These are phyloP conservation scores for Dicorynia guianensis DNA, from an alignment of 306 rosid species.

Conservation along the genomic window DNA sequence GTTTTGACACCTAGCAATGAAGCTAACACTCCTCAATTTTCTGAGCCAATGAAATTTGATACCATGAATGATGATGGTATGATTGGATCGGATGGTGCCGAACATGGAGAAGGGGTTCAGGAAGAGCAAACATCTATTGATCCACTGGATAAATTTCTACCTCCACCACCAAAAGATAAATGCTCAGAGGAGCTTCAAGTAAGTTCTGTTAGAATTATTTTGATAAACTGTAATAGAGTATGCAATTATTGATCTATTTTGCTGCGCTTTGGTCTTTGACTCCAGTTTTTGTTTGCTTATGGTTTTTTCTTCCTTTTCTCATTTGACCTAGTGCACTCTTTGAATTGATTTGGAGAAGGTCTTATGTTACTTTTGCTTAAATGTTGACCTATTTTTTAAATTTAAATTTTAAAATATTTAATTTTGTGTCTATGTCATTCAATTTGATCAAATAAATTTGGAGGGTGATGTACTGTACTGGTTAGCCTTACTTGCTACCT, in stretches of 20 bases:
- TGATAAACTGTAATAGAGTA: constrained; percentile 13
- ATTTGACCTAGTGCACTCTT: constrained; percentile 18
- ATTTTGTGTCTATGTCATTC: no score
- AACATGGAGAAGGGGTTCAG: constrained; percentile 50
- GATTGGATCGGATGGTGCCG: constrained; percentile 59
- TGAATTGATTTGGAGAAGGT: neutral
- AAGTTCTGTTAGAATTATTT: constrained; percentile 46
- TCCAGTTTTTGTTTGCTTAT: neutral
- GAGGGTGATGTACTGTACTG: neutral
- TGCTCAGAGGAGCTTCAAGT: constrained; percentile 92
- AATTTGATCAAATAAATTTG: neutral
- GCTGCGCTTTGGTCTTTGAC: constrained; percentile 21
- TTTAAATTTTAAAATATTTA: no score
- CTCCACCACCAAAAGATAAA: constrained; percentile 72
- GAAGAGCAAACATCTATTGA: constrained; percentile 58
- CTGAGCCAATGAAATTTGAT: constrained; percentile 62
- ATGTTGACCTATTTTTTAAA: no score
- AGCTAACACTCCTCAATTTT: constrained; percentile 57
- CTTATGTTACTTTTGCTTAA: neutral
- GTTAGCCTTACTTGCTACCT: neutral
- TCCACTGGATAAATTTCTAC: constrained; percentile 77
- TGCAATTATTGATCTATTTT: constrained; percentile 17
- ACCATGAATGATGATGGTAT: constrained; percentile 44
- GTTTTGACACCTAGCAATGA: constrained; percentile 61
- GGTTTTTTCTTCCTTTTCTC: neutral